Conservation (phyloP, 2,329 filamentous ascomycete species). For the Trichophyton mentagrophytes region DNA sequence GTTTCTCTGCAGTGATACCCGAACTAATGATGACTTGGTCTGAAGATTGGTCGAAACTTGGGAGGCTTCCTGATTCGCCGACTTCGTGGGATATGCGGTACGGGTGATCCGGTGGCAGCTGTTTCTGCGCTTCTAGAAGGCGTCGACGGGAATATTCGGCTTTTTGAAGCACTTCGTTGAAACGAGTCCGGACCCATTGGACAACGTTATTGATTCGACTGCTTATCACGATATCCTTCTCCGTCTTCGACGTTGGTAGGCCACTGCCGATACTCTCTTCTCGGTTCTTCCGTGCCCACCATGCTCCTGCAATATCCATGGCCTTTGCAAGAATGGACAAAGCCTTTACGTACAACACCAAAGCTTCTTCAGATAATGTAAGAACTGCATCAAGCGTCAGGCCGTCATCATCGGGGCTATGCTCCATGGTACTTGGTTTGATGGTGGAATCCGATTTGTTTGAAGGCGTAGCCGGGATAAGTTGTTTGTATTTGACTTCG, state of each 20-base stretch:
- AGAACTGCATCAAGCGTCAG: conserved; percentile 79
- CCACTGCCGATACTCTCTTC: conserved; percentile 42
- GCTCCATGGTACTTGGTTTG: conserved; percentile 28
- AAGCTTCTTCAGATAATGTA: conserved; percentile 77
- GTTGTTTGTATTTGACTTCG: conserved; percentile 94
- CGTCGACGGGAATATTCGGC: conserved; percentile 86
- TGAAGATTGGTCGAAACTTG: conserved; percentile 41
- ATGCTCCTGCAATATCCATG: conserved; percentile 86
- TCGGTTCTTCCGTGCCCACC: conserved; percentile 76
- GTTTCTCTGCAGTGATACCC: conserved; percentile 84
- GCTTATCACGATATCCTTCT: conserved; percentile 37
- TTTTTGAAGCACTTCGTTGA: conserved; percentile 96
- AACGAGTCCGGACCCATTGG: conserved; percentile 84
- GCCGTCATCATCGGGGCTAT: conserved; percentile 60
- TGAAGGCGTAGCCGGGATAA: conserved; percentile 78
- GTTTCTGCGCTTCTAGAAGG: conserved; percentile 71
- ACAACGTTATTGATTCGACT: conserved; percentile 82
- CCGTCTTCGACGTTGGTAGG: conserved; percentile 17
- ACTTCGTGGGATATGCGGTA: conserved; percentile 62
- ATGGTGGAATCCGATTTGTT: conserved; percentile 25
- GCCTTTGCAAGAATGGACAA: conserved; percentile 79
- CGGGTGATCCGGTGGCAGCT: conserved; percentile 71
- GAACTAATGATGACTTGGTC: conserved; percentile 75
- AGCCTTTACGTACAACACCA: conserved; percentile 93
- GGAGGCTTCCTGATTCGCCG: conserved; percentile 44